Evolutionary conservation across 2,329 filamentous ascomycete genomes (phyloP), one percentile per base, ranked within the genome.

Genomic region (Cylindrodendrum hubeiense): DNA sequence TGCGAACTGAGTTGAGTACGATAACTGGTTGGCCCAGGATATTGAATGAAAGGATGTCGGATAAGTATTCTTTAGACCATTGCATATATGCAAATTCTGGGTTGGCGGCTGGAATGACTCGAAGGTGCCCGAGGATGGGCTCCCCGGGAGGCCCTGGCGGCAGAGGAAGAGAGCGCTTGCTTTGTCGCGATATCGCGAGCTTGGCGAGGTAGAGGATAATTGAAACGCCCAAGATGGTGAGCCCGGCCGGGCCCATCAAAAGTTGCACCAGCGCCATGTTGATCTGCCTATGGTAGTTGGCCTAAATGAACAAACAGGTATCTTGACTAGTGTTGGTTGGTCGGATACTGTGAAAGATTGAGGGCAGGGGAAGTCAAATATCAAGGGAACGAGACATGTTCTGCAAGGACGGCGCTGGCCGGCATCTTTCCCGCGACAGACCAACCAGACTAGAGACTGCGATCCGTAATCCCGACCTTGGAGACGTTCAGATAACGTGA

Each of bases 61-160:
- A 78, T 1, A 89, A 77, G 92, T 92, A 79, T 91, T 78, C 63
- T 13, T 72, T 63, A 1, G 73, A 75, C 74, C 74, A 76, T 41
- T 63, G 60, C 63, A 76, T 74, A 58, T 77, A 79, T 5, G 71
- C 69, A 49, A 74, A 73, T 33, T 78, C 76, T 4, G 78, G 76
- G 47, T 74, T 75, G 54, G 76, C 68, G 3, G 71, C 69, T 0
- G 78, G 84, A 12, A 83, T 77, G 58, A 87, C 77, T 4, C 81
- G 79, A 6, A 78, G 68, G 54, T 83, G 83, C 4, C 85, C 84
- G 6, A 83, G 73, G 15, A 86, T 71, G 2, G 80, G 79, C 33
- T 80, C 78, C 1, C 71, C 74, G 1, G 77, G 74, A 6, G 79
- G 78, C 0, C 77, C 77, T 1, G 78, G 78, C 6, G 79, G 78